Evolutionary conservation across 306 rosid species (phyloP).

Genomic region (Biancaea sappan): DNA sequence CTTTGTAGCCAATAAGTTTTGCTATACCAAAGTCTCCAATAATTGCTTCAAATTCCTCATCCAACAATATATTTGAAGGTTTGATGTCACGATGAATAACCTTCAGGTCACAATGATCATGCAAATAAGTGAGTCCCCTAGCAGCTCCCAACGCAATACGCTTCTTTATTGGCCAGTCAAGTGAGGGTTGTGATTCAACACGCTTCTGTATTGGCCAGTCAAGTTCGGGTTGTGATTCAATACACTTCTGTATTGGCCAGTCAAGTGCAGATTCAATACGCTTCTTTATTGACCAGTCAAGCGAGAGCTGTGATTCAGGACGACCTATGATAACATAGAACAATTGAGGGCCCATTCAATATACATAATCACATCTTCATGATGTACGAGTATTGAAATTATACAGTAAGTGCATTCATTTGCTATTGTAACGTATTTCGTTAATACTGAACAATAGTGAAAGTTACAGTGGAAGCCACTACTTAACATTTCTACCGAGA

Average conservation of each 20-base stretch:
- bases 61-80: slow-evolving; percentile 92
- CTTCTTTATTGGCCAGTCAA: slow-evolving; percentile 66
- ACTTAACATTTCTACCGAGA: not conserved
- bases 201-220: no score
- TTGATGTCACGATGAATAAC: slow-evolving; percentile 93
- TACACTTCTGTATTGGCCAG: no score
- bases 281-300: no score
- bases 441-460: no score
- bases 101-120: slow-evolving; percentile 90
- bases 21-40: slow-evolving; percentile 92
- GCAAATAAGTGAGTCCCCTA: slow-evolving; percentile 86
- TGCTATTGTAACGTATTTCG: not conserved
- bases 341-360: not conserved
- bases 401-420: no score
- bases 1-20: slow-evolving; percentile 80
- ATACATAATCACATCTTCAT: slow-evolving; percentile 20
- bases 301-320: no score
- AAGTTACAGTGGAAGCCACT: no score
- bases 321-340: slow-evolving; percentile 47
- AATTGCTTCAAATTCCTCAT: slow-evolving; percentile 62
- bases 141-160: slow-evolving; percentile 79
- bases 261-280: no score
- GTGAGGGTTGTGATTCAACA: no score
- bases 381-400: no score
- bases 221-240: no score